Conservation (phyloP, 208 protist species). For the Leishmania braziliensis region DNA sequence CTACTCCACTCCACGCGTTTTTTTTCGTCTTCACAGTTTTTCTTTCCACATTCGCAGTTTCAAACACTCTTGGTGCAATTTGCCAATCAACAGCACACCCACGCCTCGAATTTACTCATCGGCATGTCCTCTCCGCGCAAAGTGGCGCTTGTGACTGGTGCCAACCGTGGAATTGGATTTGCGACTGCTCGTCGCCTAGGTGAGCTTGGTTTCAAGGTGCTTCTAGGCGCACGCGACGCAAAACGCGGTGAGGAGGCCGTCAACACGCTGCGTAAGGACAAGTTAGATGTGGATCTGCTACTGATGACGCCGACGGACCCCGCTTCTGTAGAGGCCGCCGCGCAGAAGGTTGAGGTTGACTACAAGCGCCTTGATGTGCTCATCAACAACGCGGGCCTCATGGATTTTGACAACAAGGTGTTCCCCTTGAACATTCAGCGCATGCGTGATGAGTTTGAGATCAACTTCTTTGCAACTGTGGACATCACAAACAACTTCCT, state of each 20-base stretch:
- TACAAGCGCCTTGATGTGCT: conserved; percentile 67
- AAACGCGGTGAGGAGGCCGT: conserved; percentile 57
- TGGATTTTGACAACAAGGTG: conserved; percentile 41
- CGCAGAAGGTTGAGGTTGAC: conserved; percentile 40
- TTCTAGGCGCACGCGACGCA: conserved; percentile 72
- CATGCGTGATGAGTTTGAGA: conserved; percentile 58
- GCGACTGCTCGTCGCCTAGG: conserved; percentile 63
- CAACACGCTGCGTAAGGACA: conserved; percentile 41
- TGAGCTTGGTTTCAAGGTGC: conserved; percentile 69
- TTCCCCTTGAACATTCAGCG: conserved; percentile 54
- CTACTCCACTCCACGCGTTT: neutral
- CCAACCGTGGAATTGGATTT: conserved; percentile 86
- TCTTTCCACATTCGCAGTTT: neutral
- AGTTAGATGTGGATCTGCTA: conserved; percentile 52
- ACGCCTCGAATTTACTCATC: neutral
- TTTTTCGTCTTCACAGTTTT: neutral
- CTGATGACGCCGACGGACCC: conserved; percentile 54
- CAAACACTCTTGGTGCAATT: neutral
- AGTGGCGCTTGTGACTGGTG: conserved; percentile 76
- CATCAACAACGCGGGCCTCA: conserved; percentile 80
- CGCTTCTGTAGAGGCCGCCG: conserved; percentile 53
- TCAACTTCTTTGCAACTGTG: conserved; percentile 71
- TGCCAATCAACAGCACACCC: neutral
- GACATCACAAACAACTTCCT: conserved; percentile 79
- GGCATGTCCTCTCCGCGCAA: conserved; percentile 40